Conservation (phyloP, 2,329 filamentous ascomycete species). For the Aspergillus aculeatus region DNA sequence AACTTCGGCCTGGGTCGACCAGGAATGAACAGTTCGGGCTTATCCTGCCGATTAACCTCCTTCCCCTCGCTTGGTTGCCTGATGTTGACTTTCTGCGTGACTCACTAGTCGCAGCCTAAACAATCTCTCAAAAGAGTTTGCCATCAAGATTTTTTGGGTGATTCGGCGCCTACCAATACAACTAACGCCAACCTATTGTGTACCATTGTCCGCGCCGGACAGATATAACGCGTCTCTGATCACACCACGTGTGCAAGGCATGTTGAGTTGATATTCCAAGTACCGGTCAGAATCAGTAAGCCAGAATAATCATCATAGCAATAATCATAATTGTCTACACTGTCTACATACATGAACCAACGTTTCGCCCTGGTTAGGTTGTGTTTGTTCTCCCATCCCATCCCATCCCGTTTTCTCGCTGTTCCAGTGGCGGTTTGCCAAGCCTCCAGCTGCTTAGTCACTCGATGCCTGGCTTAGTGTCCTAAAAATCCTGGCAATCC, state of each 20-base stretch:
- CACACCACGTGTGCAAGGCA: conserved; percentile 15
- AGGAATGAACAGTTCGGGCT: not conserved
- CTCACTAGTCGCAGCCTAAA: conserved; percentile 16
- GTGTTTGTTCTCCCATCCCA: not conserved
- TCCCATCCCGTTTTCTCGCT: not conserved
- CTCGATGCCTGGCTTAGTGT: conserved; percentile 25
- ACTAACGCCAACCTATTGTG: not conserved
- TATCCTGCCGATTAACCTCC: not conserved
- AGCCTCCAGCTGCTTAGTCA: conserved; percentile 20
- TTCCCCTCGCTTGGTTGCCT: conserved; percentile 13
- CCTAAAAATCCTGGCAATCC: conserved; percentile 30
- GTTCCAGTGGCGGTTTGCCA: conserved; percentile 21
- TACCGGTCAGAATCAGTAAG: not conserved
- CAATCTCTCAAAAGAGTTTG: not conserved
- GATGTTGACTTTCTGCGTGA: conserved; percentile 10
- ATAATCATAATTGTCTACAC: not conserved
- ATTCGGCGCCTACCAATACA: conserved; percentile 7
- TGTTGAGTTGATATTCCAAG: not conserved
- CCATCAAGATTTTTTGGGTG: not conserved
- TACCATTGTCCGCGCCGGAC: not conserved
- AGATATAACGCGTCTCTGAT: conserved; percentile 13
- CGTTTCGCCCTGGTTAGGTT: not conserved
- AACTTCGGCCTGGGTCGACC: not conserved
- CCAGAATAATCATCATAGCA: not conserved
- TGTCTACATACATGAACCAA: not conserved